phyloP scores from a whole-genome alignment of 208 protist genomes.

The Trypanosoma cruzi region DNA sequence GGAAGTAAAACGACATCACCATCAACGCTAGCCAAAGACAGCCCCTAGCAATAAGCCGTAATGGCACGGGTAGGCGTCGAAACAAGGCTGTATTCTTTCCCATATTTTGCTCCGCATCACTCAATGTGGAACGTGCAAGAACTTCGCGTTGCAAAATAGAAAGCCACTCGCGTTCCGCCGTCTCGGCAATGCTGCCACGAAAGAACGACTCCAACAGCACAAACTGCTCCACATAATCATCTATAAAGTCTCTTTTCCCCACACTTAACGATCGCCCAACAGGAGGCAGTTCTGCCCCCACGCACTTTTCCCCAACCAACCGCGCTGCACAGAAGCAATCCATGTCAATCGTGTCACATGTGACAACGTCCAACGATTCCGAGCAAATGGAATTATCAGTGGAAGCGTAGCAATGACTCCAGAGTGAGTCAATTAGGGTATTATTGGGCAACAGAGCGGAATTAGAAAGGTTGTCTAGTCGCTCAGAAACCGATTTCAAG shows the following conservation, averaged over 20 bases:
- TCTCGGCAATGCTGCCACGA: constrained; percentile 48
- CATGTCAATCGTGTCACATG: constrained; percentile 15
- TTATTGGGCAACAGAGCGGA: neutral
- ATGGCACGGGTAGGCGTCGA: constrained; percentile 29
- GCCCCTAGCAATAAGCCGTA: constrained; percentile 44
- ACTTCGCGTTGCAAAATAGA: constrained; percentile 53
- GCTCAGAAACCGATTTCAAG: neutral
- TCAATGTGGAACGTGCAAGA: constrained; percentile 32
- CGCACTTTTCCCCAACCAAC: neutral
- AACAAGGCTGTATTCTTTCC: constrained; percentile 34
- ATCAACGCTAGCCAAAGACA: constrained; percentile 61
- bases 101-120: constrained; percentile 15
- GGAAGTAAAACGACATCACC: constrained; percentile 63
- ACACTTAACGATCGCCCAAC: neutral
- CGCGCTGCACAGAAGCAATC: neutral
- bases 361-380: constrained; percentile 18
- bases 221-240: constrained; percentile 57
- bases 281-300: neutral
- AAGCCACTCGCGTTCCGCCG: constrained; percentile 64
- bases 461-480: neutral
- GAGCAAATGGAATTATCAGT: neutral
- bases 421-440: neutral
- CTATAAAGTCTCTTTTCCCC: constrained; percentile 31
- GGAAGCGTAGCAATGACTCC: neutral
- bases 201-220: constrained; percentile 58